Conservation (phyloP, 2,329 filamentous ascomycete species). For the Penicillium sumatraense region DNA sequence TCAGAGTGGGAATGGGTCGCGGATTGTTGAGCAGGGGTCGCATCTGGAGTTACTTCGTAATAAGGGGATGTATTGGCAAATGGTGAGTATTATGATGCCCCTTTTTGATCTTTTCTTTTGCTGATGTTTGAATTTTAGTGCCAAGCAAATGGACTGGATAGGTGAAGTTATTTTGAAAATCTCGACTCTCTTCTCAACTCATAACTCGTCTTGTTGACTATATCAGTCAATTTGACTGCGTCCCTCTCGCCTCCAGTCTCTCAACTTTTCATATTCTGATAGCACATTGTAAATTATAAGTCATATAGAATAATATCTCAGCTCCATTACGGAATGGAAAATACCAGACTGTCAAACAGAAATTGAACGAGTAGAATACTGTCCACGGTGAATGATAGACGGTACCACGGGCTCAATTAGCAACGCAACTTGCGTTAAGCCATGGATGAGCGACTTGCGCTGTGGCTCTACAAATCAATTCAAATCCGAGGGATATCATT, state of each 20-base stretch:
- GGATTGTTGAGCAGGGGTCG: conserved; percentile 2
- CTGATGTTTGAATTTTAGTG: background rate
- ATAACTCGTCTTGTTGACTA: too few species aligned
- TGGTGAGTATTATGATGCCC: background rate
- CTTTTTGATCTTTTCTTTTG: background rate
- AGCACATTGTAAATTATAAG: background rate
- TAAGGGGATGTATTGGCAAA: conserved; percentile 9
- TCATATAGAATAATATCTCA: background rate
- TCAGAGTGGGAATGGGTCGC: background rate
- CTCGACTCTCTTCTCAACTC: background rate
- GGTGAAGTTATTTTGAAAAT: background rate
- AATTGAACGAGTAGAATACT: too few species aligned
- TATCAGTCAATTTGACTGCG: too few species aligned
- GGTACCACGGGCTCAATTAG: too few species aligned
- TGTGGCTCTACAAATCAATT: too few species aligned
- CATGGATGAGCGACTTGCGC: too few species aligned
- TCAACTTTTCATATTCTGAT: background rate
- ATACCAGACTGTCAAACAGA: too few species aligned
- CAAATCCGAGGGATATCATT: too few species aligned
- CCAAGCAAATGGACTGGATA: background rate
- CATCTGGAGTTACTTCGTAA: conserved; percentile 4
- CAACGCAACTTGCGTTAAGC: too few species aligned
- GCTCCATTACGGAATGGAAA: too few species aligned
- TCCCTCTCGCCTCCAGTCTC: background rate
- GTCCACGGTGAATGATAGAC: too few species aligned